Evolutionary conservation across 345 rosid genomes (phyloP), one percentile per base, ranked within the genome.

Genomic region (Hibiscus tridactylites): DNA sequence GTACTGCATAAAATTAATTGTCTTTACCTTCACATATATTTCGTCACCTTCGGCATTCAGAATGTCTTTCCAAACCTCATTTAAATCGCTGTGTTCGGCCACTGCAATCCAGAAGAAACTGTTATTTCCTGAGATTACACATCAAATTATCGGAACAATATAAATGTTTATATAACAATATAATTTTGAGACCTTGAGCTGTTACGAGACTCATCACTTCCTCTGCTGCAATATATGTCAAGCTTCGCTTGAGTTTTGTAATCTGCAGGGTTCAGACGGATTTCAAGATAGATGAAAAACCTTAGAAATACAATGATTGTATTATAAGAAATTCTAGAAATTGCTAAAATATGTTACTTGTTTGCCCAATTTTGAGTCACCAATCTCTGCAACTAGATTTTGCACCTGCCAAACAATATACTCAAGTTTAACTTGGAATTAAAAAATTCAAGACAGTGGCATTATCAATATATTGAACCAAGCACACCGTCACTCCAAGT

Each of bases 181-280:
- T 9, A 60, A 65, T 64, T 46, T 56, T 42, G 62, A 81, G 74
- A 95, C 99, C 99, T 89, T 95, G 99, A 75, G 99, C 97, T 58
- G 94, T 95, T 67, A 95, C 97, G 26, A 95, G 99, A 83, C 96
- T 89, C 97, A 90, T 95, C 26, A 95, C 85, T 90, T 95, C 96
- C 85, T 95, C 96, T 8, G 96, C 88, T 13, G 99, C 97, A 70
- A 95, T 88, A 37, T 84, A 87, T 63, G 89, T 92, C 78, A 95
- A 83, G 68, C 88, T 84, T 50, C 97, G 97, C 65, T 86, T 95
- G 81, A 89, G 85, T 84, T 84, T 83, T 29, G 93, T 75, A 60
- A 95, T 85, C 99, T 95, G 83, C 57, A 79, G 65, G 31, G 29
- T 79, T 9, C 73, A 58, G 60, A 60, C 24, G 46, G 54, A 70